Conservation (phyloP, 768 basidiomycete genomes). For the Paxillus ammoniavirescens region DNA sequence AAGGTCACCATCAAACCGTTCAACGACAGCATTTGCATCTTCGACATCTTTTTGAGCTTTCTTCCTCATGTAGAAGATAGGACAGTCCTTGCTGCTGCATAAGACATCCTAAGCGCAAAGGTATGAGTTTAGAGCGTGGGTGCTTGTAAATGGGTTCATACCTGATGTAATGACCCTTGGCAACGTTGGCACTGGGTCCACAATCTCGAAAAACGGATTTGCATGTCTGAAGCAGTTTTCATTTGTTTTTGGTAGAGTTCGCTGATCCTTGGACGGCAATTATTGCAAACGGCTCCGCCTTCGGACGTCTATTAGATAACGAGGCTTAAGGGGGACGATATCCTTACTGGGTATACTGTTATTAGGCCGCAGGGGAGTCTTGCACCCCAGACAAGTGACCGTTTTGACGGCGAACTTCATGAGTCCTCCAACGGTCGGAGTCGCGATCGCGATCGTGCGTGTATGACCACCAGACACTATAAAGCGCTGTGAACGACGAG, state of each 20-base stretch:
- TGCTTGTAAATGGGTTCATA: conserved; percentile 21
- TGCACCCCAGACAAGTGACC: conserved; percentile 92
- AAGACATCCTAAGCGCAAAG: conserved; percentile 73
- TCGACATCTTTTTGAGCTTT: conserved; percentile 98
- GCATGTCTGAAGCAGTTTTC: conserved; percentile 65
- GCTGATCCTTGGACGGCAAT: conserved; percentile 80
- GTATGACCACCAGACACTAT: conserved; percentile 96
- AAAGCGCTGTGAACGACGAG: conserved; percentile 3
- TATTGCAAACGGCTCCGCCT: conserved; percentile 95
- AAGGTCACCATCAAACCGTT: conserved; percentile 77
- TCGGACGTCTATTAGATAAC: conserved; percentile 4
- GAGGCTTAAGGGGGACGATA: background rate
- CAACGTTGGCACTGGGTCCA: conserved; percentile 99
- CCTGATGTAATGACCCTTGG: conserved; percentile 97
- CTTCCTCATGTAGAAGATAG: conserved; percentile 98
- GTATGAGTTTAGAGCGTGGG: background rate
- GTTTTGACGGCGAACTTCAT: conserved; percentile 99
- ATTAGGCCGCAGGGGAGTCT: conserved; percentile 76
- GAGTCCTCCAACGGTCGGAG: conserved; percentile 91
- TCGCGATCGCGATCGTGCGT: conserved; percentile 91
- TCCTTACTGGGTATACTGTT: conserved; percentile 71
- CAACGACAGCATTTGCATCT: conserved; percentile 72
- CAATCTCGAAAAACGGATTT: conserved; percentile 89
- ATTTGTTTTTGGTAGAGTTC: conserved; percentile 95
- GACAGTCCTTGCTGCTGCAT: conserved; percentile 96